Conservation (phyloP, 305 asterid species). For the Fraxinus baroniana region DNA sequence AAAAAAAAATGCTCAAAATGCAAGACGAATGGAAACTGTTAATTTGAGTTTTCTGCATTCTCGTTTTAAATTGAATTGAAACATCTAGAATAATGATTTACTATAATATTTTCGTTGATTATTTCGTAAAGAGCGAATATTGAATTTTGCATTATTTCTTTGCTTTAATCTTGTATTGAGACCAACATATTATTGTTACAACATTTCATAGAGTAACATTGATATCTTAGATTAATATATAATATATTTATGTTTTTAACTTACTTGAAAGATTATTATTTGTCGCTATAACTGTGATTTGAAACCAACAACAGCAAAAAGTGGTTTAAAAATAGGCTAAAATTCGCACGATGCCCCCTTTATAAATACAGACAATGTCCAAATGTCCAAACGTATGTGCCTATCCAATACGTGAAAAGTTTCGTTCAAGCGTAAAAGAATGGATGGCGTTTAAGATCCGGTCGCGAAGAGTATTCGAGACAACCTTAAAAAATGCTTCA, state of each 20-base stretch:
- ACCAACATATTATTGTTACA: neutral
- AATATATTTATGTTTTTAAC: neutral
- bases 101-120: neutral
- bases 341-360: neutral
- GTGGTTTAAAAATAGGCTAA: neutral
- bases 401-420: neutral
- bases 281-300: neutral
- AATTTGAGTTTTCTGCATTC: neutral
- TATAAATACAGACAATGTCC: neutral
- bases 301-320: neutral
- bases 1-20: neutral
- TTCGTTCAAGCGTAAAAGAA: neutral
- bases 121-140: neutral
- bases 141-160: neutral
- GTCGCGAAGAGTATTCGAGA: neutral
- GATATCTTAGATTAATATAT: neutral
- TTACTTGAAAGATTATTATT: neutral
- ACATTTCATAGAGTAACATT: neutral
- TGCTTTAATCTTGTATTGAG: neutral
- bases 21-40: neutral
- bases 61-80: neutral
- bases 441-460: neutral
- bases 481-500: neutral
- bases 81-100: neutral
- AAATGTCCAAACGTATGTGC: neutral